Conservation (phyloP, 1,139 yeast genomes). For the Yamadazyma membranifaciens region DNA sequence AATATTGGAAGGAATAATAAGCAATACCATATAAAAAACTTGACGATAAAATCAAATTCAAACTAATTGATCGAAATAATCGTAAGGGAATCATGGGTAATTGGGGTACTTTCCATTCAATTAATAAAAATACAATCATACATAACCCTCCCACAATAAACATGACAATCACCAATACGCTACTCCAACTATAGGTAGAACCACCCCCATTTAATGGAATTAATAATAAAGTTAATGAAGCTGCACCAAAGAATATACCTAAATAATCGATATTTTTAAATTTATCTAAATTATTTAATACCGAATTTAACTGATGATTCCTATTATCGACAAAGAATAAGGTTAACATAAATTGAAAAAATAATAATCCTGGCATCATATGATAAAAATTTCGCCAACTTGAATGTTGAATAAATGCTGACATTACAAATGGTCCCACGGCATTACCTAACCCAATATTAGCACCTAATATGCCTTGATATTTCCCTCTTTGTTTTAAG, state of each 20-base stretch:
- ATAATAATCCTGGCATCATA: conserved; percentile 44
- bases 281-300: conserved; percentile 28
- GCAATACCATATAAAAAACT: conserved; percentile 51
- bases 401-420: conserved; percentile 43
- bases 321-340: conserved; percentile 24
- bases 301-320: conserved; percentile 19
- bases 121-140: conserved; percentile 37
- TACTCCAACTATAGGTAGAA: conserved; percentile 50
- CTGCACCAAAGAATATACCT: conserved; percentile 46
- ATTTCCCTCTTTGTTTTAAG: conserved; percentile 43
- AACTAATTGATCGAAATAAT: conserved; percentile 37
- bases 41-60: conserved; percentile 40
- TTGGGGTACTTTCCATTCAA: conserved; percentile 50
- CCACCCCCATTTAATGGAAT: conserved; percentile 60
- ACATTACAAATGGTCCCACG: conserved; percentile 54
- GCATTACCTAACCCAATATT: conserved; percentile 56
- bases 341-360: conserved; percentile 26
- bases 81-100: conserved; percentile 59
- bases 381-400: conserved; percentile 54
- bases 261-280: conserved; percentile 45
- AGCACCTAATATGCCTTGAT: conserved; percentile 49
- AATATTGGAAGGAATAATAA: conserved; percentile 45
- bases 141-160: conserved; percentile 46
- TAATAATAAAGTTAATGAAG: conserved; percentile 43
- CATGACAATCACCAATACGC: conserved; percentile 46